Base-by-base conservation (phyloP, 2,329 filamentous ascomycete genomes). In the Rugonectria rugulosa region DNA sequence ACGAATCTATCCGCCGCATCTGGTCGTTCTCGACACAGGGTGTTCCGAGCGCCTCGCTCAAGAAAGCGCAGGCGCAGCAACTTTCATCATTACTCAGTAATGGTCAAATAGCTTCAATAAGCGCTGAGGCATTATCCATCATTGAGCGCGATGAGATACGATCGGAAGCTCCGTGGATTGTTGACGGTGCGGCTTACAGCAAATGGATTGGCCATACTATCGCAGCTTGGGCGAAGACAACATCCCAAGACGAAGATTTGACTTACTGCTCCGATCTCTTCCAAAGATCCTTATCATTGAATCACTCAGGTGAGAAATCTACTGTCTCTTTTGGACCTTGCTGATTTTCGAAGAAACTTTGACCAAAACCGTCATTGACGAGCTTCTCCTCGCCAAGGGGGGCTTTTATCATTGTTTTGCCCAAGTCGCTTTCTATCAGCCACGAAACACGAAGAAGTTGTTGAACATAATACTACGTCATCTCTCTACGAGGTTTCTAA, bases 191-290 rank as follows among this genome's bases (percentile, higher is more conserved):
- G 21, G 71, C 80, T 15, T 96, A 90, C 73, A 82, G 84, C 11
- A 73, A 74, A 24, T 97, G 92, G 92, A 72, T 97, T 32, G 89
- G 87, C 2, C 73, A 72, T 12, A 90, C 87, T 68, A 78, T 95
- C 44, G 77, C 70, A 24, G 68, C 61, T 21, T 87, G 73, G 77
- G 73, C 67, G 37, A 70, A 61, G 40, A 62, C 51, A 51, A 71
- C 59, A 26, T 60, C 52, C 63, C 72, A 70, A 61, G 62, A 71
- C 10, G 69, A 77, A 8, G 73, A 75, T 8, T 57, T 71, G 11
- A 80, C 74, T 43, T 66, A 81, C 7, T 77, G 75, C 37, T 77
- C 77, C 14, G 77, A 80, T 3, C 44, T 87, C 2, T 74, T 86
- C 12, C 74, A 83, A 4, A 87, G 88, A 59, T 79, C 85, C 2